Conservation (phyloP, 1,284 basidiomycete species). For the Tetrapyrgos nigripes region DNA sequence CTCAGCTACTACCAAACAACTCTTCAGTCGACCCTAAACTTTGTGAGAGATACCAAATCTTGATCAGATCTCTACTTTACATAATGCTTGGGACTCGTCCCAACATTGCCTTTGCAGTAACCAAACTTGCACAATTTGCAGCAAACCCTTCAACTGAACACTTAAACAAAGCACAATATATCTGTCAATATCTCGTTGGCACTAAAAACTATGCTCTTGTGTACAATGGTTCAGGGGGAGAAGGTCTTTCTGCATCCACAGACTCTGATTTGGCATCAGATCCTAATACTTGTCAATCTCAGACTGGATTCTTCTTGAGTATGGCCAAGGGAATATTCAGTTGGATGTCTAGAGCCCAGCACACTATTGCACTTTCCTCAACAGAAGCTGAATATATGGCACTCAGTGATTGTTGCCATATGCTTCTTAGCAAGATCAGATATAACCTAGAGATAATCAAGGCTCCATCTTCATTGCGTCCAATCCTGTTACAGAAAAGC, state of each 20-base stretch:
- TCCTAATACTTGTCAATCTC: slow-evolving; percentile 19
- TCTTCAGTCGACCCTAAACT: too few relatives aligned
- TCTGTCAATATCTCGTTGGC: slow-evolving; percentile 29
- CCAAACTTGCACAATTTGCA: too few relatives aligned
- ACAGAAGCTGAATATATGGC: slow-evolving; percentile 43
- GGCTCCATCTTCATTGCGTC: slow-evolving; percentile 36
- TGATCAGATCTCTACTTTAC: too few relatives aligned
- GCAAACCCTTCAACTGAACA: too few relatives aligned
- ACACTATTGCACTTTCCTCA: slow-evolving; percentile 32
- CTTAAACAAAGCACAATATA: slow-evolving; percentile 10
- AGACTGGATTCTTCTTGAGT: slow-evolving; percentile 28
- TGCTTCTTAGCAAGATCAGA: slow-evolving; percentile 22
- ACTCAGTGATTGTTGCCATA: too few relatives aligned
- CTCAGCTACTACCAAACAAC: too few relatives aligned
- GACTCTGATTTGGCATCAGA: slow-evolving; percentile 37
- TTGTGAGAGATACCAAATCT: too few relatives aligned
- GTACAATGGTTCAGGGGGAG: slow-evolving; percentile 22
- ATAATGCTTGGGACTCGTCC: too few relatives aligned
- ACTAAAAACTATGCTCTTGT: slow-evolving; percentile 25
- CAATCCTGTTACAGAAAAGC: slow-evolving; percentile 33
- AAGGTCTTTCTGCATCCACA: slow-evolving; percentile 13
- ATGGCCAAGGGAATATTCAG: slow-evolving; percentile 23
- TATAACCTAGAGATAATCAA: slow-evolving; percentile 39
- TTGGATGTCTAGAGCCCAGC: slow-evolving; percentile 34
- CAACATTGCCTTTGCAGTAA: slow-evolving; percentile 1